phyloP scores from a whole-genome alignment of 352 stramenopile species.

The Globisporangium alternatum region DNA sequence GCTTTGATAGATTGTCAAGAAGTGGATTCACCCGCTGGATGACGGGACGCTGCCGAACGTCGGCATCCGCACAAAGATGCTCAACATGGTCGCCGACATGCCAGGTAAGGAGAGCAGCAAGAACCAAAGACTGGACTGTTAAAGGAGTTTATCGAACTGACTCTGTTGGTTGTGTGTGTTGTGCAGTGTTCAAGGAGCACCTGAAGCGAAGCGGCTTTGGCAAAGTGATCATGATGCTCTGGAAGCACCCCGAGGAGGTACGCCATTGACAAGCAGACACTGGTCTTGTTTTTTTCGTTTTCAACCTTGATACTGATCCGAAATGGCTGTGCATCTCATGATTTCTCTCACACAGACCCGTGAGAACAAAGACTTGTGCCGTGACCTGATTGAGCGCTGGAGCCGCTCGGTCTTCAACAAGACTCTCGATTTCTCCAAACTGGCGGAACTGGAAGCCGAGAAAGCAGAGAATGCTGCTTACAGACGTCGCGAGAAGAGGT shows the following conservation, averaged over 20 bases:
- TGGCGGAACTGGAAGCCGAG: conserved; percentile 81
- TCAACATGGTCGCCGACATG: conserved; percentile 76
- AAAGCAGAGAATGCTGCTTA: conserved; percentile 79
- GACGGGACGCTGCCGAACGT: conserved; percentile 77
- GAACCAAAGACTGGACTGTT: background rate
- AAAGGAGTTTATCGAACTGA: background rate
- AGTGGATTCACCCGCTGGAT: conserved; percentile 86
- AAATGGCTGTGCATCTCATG: background rate
- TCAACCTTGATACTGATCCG: background rate
- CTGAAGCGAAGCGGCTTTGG: conserved; percentile 87
- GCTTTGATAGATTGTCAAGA: conserved; percentile 74
- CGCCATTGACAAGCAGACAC: background rate
- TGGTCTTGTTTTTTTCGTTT: background rate
- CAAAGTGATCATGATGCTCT: conserved; percentile 86
- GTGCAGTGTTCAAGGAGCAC: conserved; percentile 83
- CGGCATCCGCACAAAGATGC: conserved; percentile 83
- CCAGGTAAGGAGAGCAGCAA: conserved; percentile 33
- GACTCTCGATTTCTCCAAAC: conserved; percentile 84
- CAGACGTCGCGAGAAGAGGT: conserved; percentile 50
- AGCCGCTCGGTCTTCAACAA: conserved; percentile 89
- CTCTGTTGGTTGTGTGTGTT: background rate
- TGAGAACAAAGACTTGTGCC: conserved; percentile 87
- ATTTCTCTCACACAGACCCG: conserved; percentile 37
- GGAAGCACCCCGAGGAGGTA: conserved; percentile 87
- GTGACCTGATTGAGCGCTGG: conserved; percentile 83